Evolutionary conservation across 257 asterid genomes (phyloP), one percentile per base, ranked within the genome.

Genomic region (Handroanthus guayacan): DNA sequence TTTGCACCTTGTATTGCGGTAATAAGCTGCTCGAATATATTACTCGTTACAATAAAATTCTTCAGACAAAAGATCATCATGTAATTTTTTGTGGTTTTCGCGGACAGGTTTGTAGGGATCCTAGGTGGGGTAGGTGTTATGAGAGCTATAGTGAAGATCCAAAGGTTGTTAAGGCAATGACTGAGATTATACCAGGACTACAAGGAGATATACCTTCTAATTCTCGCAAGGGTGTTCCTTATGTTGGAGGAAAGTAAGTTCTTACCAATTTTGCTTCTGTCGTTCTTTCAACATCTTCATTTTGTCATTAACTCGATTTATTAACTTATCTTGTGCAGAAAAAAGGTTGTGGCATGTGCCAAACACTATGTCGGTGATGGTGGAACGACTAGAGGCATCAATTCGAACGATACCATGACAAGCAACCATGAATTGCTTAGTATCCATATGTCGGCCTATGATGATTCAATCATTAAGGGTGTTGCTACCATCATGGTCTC

Each of bases 281-380:
- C 13, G 31, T n/a, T 38, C 37, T 56, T 17, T 65, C 5, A 3
- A 16, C 5, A 2, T 43, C 55, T 65, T 44, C 12, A 14, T 54
- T 54, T 70, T 9, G 56, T 18, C 25, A 0, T 16, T 0, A 18
- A 25, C 36, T 38, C 1, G 45, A 37, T 56, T 5, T 50, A 45
- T 10, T n/a, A 60, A 20, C 8, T 14, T 47, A 47, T 31, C 57
- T n/a, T 74, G n/a, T 52, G 57, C 78, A 83, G 90, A 39, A 0
- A 75, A 5, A 86, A 86, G 62, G 90, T 86, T 38, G 82, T 72
- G 34, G 85, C 90, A 0, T 81, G 86, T 55, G 86, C 88, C 47
- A 86, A 86, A 48, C 86, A 86, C 76, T 86, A 81, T 11, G 88
- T 86, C 25, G 90, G 88, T 3, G 90, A 86, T 68, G 90, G 90